A percentile compares a stretch with the other conserved stretches of the same genome.
Conservation (phyloP, 148 eudicot genomes). For the Amaranthus cruentus region DNA sequence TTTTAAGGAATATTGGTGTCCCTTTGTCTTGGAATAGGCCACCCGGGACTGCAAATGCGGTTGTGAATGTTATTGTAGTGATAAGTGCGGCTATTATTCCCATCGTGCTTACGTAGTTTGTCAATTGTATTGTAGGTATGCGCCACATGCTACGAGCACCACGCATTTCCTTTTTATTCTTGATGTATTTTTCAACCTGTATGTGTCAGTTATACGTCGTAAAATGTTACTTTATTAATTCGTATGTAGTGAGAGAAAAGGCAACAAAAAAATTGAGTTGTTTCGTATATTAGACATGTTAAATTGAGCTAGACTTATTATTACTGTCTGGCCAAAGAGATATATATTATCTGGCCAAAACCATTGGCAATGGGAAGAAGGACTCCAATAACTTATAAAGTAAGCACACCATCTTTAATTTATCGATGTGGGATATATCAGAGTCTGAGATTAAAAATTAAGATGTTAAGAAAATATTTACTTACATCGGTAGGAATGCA, state of each 20-base stretch:
- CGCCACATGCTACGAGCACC: neutral
- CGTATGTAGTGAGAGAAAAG: no score
- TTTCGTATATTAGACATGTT: no score
- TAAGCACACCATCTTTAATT: no score
- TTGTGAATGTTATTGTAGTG: conserved; percentile 2
- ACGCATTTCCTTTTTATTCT: neutral
- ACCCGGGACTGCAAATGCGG: neutral
- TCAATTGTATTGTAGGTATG: neutral
- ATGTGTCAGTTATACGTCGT: neutral
- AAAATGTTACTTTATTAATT: neutral
- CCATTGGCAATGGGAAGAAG: neutral
- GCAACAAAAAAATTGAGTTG: no score
- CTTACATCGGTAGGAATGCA: neutral
- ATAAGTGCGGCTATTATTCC: conserved; percentile 7
- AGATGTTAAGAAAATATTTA: neutral
- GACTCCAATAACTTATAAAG: no score
- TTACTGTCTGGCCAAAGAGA: no score
- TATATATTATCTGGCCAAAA: neutral
- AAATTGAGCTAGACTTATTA: no score
- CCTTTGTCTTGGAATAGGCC: conserved; percentile 2
- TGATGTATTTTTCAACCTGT: neutral
- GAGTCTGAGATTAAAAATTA: no score
- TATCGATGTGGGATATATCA: no score
- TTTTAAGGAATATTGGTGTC: conserved; percentile 3
- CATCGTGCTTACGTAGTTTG: neutral